Base-by-base conservation (phyloP, 179 eudicot species). In the Silene coronaria region DNA sequence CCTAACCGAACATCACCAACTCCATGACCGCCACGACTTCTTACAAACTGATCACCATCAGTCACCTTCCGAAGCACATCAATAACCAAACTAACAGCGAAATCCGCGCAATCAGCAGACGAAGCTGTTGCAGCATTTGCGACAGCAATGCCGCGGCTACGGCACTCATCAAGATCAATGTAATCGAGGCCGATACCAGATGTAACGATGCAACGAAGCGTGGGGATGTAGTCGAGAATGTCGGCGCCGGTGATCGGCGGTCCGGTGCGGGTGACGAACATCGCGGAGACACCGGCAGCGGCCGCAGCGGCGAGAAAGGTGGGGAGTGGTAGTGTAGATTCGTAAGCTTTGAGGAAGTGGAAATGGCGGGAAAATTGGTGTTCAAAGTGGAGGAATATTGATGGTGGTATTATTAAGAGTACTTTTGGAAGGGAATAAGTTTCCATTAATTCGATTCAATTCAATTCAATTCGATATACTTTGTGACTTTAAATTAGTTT, bases 151-250 rank as follows among this genome's bases (percentile, higher is more conserved):
- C 85, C 84, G 11, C 88, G 89, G 67, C 89, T 87, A 58, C 87
- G 83, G 60, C 96, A 91, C 80, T 90, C 97, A 22, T 13, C 27
- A 38, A 88, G 71, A 76, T 91, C 96, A 62, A 90, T 81, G 82
- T 84, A 86, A 73, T 91, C 62, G 58, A 88, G 69, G 46, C 96
- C 97, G 28, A 84, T 85, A 64, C 89, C 80, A 77, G 90, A 73
- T 60, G 97, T 82, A 68, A 87, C 85, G 14, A 91, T 79, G 16
- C 87, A 74, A 6, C 85, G 72, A 0, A 91, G 86, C 19, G 84
- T 75, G 6, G 93, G 97, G 30, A 91, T 80, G 64, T 23, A 71
- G 77, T 79, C 67, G 65, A 91, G 86, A n/a, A 88, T 32, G 32
- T 28, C 19, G 45, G 79, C 74, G 67, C 88, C 80, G 60, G 76